Conservation (phyloP, 2,329 filamentous ascomycete species). For the Tolypocladium ophioglossoides region DNA sequence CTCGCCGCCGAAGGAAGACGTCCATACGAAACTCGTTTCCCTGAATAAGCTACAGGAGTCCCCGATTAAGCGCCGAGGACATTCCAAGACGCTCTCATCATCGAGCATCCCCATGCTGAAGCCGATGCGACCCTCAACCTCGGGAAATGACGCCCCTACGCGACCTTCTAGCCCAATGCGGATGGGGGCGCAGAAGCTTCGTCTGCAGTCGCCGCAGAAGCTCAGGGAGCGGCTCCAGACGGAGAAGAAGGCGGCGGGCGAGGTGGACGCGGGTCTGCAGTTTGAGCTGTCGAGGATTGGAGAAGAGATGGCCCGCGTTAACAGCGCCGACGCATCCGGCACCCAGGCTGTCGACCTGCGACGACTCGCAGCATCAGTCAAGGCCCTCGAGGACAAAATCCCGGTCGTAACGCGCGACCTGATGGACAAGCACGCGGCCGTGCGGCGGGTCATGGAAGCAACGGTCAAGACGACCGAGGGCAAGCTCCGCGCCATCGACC, state of each 20-base stretch:
- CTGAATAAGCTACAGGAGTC: slow-evolving; percentile 9
- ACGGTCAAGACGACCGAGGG: slow-evolving; percentile 64
- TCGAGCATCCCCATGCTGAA: slow-evolving; percentile 45
- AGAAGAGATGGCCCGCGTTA: slow-evolving; percentile 60
- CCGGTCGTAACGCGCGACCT: slow-evolving; percentile 49
- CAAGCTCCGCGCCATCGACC: slow-evolving; percentile 73
- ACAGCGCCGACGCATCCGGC: slow-evolving; percentile 21
- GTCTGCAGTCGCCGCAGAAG: slow-evolving; percentile 62
- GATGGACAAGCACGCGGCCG: slow-evolving; percentile 46
- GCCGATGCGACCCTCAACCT: slow-evolving; percentile 20
- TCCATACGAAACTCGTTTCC: slow-evolving; percentile 8
- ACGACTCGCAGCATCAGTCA: slow-evolving; percentile 46
- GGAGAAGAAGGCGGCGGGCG: slow-evolving; percentile 65
- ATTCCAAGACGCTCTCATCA: slow-evolving; percentile 40
- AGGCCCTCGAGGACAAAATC: slow-evolving; percentile 57
- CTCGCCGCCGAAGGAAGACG: slow-evolving; percentile 6
- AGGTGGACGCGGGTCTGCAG: slow-evolving; percentile 58
- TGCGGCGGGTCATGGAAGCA: slow-evolving; percentile 62
- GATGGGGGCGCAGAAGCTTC: slow-evolving; percentile 39
- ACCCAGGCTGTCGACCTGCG: slow-evolving; percentile 30
- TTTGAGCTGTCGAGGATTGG: slow-evolving; percentile 72
- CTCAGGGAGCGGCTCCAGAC: slow-evolving; percentile 75
- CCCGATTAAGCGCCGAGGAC: slow-evolving; percentile 19
- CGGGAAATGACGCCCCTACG: slow-evolving; percentile 13
- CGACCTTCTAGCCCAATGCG: slow-evolving; percentile 19